Base-by-base conservation (phyloP, 2,329 filamentous ascomycete species). In the Rhinocladiella similis region DNA sequence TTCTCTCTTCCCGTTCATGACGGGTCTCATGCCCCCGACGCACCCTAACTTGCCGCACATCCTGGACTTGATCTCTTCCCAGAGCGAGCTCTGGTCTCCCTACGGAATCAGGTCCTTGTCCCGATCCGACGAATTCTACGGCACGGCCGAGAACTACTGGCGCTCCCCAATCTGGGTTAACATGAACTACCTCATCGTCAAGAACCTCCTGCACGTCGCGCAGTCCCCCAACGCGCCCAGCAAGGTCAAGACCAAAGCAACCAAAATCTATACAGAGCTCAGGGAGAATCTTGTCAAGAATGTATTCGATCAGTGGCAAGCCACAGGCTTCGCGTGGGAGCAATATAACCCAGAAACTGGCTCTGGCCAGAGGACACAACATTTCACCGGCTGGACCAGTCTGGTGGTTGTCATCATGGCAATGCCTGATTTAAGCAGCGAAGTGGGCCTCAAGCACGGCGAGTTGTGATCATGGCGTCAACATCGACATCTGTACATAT, bases 371-470 rank as follows among this genome's bases (percentile, higher is more conserved):
- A 83, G 94, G 41, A 97, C 92, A 4, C 91, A 97, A 79, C 93
- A 97, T 73, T 99, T 99, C 71, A 97, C 94, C 0, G 94, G 94
- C 49, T 99, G 94, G 94, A 99, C 94, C n/a, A 96, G 91, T 71
- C 78, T 97, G 73, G 90, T 97, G 47, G 92, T 97, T 45, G 97
- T 96, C 79, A 90, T 99, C 64, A 96, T 97, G 91, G 85, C 85
- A 46, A 93, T 99, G 90, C 89, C 91, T 5, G 88, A 95, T 65
- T 68, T 90, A 41, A 65, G 65, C 38, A 61, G 64, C 22, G 63
- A 62, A 50, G 65, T 65, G 41, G 65, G 56, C 3, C 51, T 59
- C n/a, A 54, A 53, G 47, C 61, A 63, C 50, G 53, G 55, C 33
- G 60, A 62, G 43, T 22, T 62, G 53, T 62, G 18, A 47, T 52